A percentile compares a stretch with the other conserved stretches of the same genome.
These are phyloP conservation scores for Pleomassaria siparia DNA, from an alignment of 2,329 filamentous ascomycete species.

Conservation along the genomic window DNA sequence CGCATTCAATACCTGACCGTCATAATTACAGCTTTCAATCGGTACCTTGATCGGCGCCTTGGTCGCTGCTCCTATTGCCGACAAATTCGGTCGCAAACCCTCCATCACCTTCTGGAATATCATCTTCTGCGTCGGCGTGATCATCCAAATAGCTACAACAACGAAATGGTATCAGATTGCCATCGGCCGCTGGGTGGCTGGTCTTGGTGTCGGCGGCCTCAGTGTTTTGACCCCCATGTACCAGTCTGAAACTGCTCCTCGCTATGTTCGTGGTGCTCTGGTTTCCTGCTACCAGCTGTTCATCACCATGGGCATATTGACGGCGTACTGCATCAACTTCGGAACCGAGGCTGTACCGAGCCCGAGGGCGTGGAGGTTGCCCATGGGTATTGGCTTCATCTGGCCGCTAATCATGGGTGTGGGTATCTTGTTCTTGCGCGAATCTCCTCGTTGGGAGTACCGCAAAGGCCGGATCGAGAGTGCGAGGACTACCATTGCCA, in stretches of 20 bases:
- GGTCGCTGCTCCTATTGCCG: constrained; percentile 58
- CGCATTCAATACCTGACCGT: neutral
- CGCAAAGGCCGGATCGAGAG: constrained; percentile 55
- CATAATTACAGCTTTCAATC: constrained; percentile 56
- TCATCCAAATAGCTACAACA: constrained; percentile 64
- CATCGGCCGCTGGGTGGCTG: constrained; percentile 65
- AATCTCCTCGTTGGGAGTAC: constrained; percentile 61
- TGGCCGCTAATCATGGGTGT: constrained; percentile 57
- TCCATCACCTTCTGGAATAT: constrained; percentile 65
- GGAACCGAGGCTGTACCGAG: constrained; percentile 55
- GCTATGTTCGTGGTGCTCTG: constrained; percentile 64
- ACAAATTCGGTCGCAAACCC: constrained; percentile 61
- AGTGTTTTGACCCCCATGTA: constrained; percentile 64
- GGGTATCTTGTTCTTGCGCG: constrained; percentile 58
- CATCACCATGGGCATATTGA: constrained; percentile 67
- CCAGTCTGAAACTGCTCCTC: constrained; percentile 66
- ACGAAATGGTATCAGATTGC: constrained; percentile 65
- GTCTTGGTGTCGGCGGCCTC: constrained; percentile 65
- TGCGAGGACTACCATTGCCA: constrained; percentile 55
- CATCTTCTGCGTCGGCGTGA: constrained; percentile 64
- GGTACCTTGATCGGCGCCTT: constrained; percentile 76
- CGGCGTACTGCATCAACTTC: constrained; percentile 57
- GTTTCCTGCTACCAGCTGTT: constrained; percentile 68
- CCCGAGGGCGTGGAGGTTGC: constrained; percentile 63
- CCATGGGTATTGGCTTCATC: constrained; percentile 61